Conservation (phyloP, 2,329 filamentous ascomycete species). For the Chlorencoelia australis region DNA sequence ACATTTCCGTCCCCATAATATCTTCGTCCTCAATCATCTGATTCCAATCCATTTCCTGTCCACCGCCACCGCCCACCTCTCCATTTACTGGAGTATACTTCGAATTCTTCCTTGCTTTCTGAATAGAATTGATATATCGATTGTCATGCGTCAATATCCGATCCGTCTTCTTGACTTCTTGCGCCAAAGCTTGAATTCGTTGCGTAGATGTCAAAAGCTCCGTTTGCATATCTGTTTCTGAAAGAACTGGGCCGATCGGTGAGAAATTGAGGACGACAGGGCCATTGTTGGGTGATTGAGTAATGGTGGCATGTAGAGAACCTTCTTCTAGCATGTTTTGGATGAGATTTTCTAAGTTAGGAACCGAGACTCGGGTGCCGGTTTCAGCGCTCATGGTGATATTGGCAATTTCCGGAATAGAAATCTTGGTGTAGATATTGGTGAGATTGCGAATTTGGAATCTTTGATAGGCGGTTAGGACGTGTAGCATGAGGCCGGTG, state of each 20-base stretch:
- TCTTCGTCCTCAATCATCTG: conserved; percentile 24
- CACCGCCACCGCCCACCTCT: conserved; percentile 10
- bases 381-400: conserved; percentile 46
- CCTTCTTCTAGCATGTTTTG: conserved; percentile 44
- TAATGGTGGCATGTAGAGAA: conserved; percentile 43
- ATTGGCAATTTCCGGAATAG: conserved; percentile 41
- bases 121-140: conserved; percentile 40
- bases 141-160: conserved; percentile 44
- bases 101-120: conserved; percentile 39
- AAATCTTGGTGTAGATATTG: conserved; percentile 55
- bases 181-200: conserved; percentile 36
- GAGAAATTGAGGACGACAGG: conserved; percentile 43
- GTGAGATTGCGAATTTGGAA: conserved; percentile 67
- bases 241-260: conserved; percentile 32
- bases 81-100: no score
- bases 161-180: conserved; percentile 41
- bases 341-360: conserved; percentile 38
- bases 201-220: conserved; percentile 34
- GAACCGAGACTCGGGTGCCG: conserved; percentile 30
- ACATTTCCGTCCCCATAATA: conserved; percentile 19
- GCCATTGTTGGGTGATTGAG: conserved; percentile 30
- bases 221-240: conserved; percentile 41
- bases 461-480: conserved; percentile 60
- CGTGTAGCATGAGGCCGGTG: conserved; percentile 56
- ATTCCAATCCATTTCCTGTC: conserved; percentile 17